phyloP scores from a whole-genome alignment of 371 early-diverging fungal genomes.

The Saksenaea oblongispora region DNA sequence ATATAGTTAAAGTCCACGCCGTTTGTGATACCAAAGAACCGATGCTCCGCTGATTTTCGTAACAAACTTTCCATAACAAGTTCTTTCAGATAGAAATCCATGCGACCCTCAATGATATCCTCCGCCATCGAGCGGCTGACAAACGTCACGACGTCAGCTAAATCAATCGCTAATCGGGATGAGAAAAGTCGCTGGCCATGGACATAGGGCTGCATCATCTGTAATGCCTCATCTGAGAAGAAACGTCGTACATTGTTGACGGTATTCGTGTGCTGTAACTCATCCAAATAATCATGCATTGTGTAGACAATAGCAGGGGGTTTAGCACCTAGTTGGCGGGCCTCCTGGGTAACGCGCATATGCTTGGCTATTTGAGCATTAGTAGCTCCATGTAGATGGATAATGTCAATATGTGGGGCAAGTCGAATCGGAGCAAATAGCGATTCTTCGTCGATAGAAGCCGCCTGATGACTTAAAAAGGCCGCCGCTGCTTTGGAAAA shows the following conservation, averaged over 20 bases:
- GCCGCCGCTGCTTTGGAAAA: constrained; percentile 62
- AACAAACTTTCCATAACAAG: constrained; percentile 58
- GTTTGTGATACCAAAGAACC: constrained; percentile 67
- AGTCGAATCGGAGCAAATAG: constrained; percentile 51
- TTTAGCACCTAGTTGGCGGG: constrained; percentile 29
- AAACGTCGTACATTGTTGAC: constrained; percentile 56
- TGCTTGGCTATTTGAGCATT: constrained; percentile 60
- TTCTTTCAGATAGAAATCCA: constrained; percentile 65
- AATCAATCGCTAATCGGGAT: constrained; percentile 60
- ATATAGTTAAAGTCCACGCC: constrained; percentile 55
- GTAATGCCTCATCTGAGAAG: constrained; percentile 18
- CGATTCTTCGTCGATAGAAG: constrained; percentile 54
- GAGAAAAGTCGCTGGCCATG: constrained; percentile 58
- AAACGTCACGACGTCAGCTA: constrained; percentile 59
- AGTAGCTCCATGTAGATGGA: constrained; percentile 67
- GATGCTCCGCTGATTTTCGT: constrained; percentile 43
- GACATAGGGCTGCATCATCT: constrained; percentile 30
- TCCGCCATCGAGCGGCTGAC: constrained; percentile 62
- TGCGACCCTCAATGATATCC: constrained; percentile 60
- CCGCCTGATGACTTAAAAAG: constrained; percentile 51
- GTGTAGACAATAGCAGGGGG: constrained; percentile 67
- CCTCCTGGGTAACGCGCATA: constrained; percentile 33
- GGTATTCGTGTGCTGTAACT: constrained; percentile 59
- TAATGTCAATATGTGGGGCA: constrained; percentile 49
- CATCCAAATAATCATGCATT: constrained; percentile 66